phyloP scores from a whole-genome alignment of 202 grass and related monocot species.

The Hordeum pubiflorum region DNA sequence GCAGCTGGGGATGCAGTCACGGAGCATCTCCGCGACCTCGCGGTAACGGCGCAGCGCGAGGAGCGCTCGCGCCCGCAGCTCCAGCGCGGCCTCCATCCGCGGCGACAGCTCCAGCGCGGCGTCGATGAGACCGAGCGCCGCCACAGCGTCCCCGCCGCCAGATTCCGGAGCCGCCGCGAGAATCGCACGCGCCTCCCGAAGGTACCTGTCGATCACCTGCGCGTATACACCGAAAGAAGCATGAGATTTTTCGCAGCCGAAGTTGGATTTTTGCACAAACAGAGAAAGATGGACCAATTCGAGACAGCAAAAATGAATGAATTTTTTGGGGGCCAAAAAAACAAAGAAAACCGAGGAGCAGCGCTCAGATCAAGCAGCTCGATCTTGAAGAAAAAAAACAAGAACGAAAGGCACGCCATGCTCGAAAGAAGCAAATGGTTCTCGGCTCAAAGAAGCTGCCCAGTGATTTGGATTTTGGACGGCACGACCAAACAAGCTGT shows the following conservation, averaged over 20 bases:
- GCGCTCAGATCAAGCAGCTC: conserved; percentile 6
- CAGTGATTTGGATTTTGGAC: neutral
- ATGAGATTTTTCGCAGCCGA: conserved; percentile 22
- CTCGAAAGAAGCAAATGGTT: neutral
- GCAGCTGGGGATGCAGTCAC: conserved; percentile 92
- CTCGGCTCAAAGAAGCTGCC: neutral
- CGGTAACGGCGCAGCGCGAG: conserved; percentile 68
- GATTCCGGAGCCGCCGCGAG: conserved; percentile 42
- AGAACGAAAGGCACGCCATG: conserved; percentile 3
- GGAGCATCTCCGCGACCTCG: conserved; percentile 87
- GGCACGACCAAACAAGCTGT: neutral
- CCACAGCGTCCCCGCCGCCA: conserved; percentile 41
- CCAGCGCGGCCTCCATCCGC: conserved; percentile 66
- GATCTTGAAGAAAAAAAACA: neutral
- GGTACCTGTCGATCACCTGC: conserved; percentile 79
- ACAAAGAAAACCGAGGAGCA: neutral
- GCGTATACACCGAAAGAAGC: neutral
- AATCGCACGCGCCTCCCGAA: conserved; percentile 65
- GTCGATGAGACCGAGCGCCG: conserved; percentile 70
- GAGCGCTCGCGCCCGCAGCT: conserved; percentile 75
- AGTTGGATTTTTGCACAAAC: neutral
- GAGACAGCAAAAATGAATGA: neutral
- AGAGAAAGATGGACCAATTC: neutral
- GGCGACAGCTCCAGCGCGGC: conserved; percentile 64
- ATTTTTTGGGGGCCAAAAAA: conserved; percentile 1